A percentile compares a stretch with the other conserved stretches of the same genome.
phyloP scores from a whole-genome alignment of 2,329 filamentous ascomycete genomes.

The Monilinia fructicola region DNA sequence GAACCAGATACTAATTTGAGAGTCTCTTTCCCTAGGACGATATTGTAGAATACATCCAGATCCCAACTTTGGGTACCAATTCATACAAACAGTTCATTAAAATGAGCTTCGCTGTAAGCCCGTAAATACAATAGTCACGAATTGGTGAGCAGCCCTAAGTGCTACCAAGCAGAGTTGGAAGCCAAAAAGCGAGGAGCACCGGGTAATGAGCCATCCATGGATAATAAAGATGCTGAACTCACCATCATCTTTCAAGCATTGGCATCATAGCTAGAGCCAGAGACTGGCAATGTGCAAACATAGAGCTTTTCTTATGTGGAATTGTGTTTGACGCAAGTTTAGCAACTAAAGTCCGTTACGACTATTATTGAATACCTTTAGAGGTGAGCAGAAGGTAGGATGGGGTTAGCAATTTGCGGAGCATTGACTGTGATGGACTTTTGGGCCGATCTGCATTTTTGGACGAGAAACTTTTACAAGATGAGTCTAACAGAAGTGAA shows the following conservation, averaged over 20 bases:
- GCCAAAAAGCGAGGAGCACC: slow-evolving; percentile 28
- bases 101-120: too few species aligned
- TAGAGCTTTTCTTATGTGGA: neutral
- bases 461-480: neutral
- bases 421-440: neutral
- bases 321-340: neutral
- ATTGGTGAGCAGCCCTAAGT: slow-evolving; percentile 23
- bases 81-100: too few species aligned
- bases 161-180: slow-evolving; percentile 20
- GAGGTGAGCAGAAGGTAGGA: neutral
- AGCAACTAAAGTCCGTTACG: neutral
- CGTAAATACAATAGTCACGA: slow-evolving; percentile 10
- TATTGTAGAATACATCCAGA: too few species aligned
- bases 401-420: neutral
- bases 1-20: too few species aligned
- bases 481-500: neutral
- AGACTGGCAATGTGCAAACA: too few species aligned
- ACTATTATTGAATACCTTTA: neutral
- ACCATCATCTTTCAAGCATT: neutral
- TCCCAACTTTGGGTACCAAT: too few species aligned
- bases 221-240: slow-evolving; percentile 2
- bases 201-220: slow-evolving; percentile 31
- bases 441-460: neutral
- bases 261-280: neutral
- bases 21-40: too few species aligned